Percentiles rank a stretch among this genome's conserved stretches.
These are phyloP conservation scores for Carex sylvatica DNA, from an alignment of 202 grass and related monocot species.

Conservation along the genomic window DNA sequence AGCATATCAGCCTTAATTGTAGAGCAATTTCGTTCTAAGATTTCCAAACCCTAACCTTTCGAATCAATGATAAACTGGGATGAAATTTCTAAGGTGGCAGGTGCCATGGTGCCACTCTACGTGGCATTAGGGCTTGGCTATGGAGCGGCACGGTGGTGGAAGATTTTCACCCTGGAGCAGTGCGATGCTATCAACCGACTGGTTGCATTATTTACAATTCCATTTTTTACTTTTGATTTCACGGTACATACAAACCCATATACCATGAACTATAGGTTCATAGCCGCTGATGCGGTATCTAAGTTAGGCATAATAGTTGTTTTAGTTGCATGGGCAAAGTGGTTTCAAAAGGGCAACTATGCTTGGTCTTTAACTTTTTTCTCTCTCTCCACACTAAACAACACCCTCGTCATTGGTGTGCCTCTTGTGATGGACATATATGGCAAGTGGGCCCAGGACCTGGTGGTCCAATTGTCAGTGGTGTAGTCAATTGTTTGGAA, in stretches of 20 bases:
- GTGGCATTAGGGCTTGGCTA: constrained; percentile 56
- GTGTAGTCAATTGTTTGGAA: constrained; percentile 56
- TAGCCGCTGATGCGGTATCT: no score
- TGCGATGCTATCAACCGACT: constrained; percentile 26
- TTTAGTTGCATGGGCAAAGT: no score
- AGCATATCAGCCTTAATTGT: background rate
- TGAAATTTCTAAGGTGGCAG: constrained; percentile 61
- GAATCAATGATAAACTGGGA: constrained; percentile 47
- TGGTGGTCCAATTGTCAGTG: constrained; percentile 71
- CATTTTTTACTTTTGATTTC: no score
- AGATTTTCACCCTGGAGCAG: constrained; percentile 57
- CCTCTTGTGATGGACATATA: constrained; percentile 36
- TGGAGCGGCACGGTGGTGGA: constrained; percentile 57
- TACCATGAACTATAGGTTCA: no score
- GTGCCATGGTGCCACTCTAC: constrained; percentile 78
- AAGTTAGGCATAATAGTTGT: no score
- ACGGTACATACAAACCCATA: no score
- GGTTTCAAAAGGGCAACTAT: no score
- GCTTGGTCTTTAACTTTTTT: no score
- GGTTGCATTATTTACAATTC: no score
- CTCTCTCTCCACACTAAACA: no score
- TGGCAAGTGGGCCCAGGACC: constrained; percentile 65
- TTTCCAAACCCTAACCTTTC: background rate
- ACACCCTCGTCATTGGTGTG: no score
- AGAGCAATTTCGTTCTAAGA: background rate